These are phyloP conservation scores for Xylariaceae sp. DNA, from an alignment of 2,329 filamentous ascomycete species.

Conservation along the genomic window DNA sequence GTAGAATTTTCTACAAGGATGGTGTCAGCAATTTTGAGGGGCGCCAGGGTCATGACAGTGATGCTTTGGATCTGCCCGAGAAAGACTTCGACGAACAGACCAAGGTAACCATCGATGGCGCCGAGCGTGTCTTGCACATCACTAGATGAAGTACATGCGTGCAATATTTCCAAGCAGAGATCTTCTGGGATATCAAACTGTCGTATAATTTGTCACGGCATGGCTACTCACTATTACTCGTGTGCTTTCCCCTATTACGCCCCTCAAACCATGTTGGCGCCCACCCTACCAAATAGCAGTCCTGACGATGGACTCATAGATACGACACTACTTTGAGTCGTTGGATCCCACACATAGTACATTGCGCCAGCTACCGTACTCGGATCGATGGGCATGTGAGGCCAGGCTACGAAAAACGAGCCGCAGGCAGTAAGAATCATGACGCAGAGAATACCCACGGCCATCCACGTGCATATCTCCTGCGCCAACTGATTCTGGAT, in stretches of 20 bases:
- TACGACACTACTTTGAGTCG: neutral
- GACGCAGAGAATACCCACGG: constrained; percentile 42
- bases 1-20: constrained; percentile 54
- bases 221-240: neutral
- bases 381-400: constrained; percentile 50
- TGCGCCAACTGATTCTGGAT: constrained; percentile 45
- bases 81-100: constrained; percentile 63
- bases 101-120: constrained; percentile 46
- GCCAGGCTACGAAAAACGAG: constrained; percentile 48
- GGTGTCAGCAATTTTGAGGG: constrained; percentile 45
- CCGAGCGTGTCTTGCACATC: constrained; percentile 28
- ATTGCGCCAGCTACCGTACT: constrained; percentile 49
- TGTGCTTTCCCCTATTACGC: neutral
- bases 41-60: constrained; percentile 50
- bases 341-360: constrained; percentile 42
- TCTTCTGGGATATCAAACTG: too few relatives aligned
- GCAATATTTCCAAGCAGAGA: neutral
- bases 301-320: constrained; percentile 21
- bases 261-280: constrained; percentile 6
- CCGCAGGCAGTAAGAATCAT: constrained; percentile 46
- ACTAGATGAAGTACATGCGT: constrained; percentile 5
- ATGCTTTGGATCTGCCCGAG: constrained; percentile 56
- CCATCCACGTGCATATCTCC: constrained; percentile 44
- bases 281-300: constrained; percentile 13
- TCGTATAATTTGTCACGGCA: neutral